These are phyloP conservation scores for Goniomonas avonlea DNA, from an alignment of 78 protist species.

Conservation along the genomic window DNA sequence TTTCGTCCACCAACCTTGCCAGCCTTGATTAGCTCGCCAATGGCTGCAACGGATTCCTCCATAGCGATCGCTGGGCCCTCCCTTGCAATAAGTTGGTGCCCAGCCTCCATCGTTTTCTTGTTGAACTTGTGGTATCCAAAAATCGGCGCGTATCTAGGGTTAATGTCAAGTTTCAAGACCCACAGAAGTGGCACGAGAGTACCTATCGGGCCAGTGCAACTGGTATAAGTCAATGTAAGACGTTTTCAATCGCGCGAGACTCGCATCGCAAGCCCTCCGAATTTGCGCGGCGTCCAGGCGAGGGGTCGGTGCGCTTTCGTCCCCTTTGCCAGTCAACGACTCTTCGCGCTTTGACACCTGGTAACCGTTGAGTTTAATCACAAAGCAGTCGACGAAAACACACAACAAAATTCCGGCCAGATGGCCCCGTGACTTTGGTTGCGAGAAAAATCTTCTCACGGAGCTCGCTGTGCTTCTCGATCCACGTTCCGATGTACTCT, in stretches of 20 bases:
- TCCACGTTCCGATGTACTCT: constrained; percentile 11
- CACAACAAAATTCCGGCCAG: too few species aligned
- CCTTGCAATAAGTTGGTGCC: too few species aligned
- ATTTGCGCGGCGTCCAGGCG: background rate
- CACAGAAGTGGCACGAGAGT: background rate
- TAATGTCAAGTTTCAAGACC: too few species aligned
- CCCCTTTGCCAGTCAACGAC: too few species aligned
- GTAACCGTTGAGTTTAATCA: background rate
- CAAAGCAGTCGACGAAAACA: constrained; percentile 9
- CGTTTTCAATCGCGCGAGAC: constrained; percentile 23
- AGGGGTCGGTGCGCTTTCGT: too few species aligned
- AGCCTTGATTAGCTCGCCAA: constrained; percentile 24
- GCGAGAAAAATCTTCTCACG: constrained; percentile 4
- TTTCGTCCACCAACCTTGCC: constrained; percentile 29
- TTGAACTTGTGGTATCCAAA: constrained; percentile 2
- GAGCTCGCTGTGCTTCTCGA: background rate
- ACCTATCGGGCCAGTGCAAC: constrained; percentile 42
- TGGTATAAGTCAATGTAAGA: constrained; percentile 45
- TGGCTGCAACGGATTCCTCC: constrained; percentile 33
- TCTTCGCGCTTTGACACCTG: too few species aligned
- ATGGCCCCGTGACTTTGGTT: constrained; percentile 32
- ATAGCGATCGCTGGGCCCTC: too few species aligned
- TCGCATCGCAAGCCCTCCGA: constrained; percentile 28
- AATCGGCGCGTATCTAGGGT: constrained; percentile 9
- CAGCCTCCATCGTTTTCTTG: too few species aligned